phyloP scores from a whole-genome alignment of 805 yeast genomes.

The Lipomyces orientalis region DNA sequence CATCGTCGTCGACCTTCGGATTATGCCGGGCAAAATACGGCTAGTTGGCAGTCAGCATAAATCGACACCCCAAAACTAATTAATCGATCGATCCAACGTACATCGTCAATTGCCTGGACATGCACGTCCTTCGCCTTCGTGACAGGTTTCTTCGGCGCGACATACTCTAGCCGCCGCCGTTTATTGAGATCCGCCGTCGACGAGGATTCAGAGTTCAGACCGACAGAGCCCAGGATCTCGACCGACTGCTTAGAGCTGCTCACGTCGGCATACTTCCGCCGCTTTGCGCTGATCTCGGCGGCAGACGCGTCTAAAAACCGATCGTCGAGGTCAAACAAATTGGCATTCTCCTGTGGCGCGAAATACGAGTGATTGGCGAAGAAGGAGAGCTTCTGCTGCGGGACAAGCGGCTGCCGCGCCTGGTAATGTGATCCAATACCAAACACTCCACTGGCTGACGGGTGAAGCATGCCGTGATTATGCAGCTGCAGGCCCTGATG shows the following conservation, averaged over 20 bases:
- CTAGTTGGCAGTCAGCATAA: neutral
- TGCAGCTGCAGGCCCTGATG: neutral
- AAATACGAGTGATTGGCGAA: neutral
- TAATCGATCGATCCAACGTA: conserved; percentile 7
- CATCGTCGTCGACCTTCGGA: conserved; percentile 44
- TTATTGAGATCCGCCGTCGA: conserved; percentile 7
- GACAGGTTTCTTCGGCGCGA: conserved; percentile 35
- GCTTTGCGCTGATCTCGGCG: conserved; percentile 9
- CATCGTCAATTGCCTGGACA: conserved; percentile 41
- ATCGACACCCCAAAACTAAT: neutral
- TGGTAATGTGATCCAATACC: neutral
- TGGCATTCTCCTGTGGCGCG: neutral
- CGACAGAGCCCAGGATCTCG: neutral
- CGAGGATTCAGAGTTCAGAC: conserved; percentile 3
- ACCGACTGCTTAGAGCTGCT: neutral
- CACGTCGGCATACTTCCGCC: conserved; percentile 24
- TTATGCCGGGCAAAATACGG: conserved; percentile 11
- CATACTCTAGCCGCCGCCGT: conserved; percentile 24
- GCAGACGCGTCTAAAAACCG: neutral
- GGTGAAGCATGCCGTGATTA: conserved; percentile 1
- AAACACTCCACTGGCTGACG: neutral
- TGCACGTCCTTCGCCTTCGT: conserved; percentile 42
- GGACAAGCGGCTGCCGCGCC: neutral
- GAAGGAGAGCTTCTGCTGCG: neutral
- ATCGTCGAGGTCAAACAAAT: neutral